A percentile compares a stretch with the other conserved stretches of the same genome.
These are phyloP conservation scores for Cordyceps tenuipes DNA, from an alignment of 2,329 filamentous ascomycete species.

Conservation along the genomic window DNA sequence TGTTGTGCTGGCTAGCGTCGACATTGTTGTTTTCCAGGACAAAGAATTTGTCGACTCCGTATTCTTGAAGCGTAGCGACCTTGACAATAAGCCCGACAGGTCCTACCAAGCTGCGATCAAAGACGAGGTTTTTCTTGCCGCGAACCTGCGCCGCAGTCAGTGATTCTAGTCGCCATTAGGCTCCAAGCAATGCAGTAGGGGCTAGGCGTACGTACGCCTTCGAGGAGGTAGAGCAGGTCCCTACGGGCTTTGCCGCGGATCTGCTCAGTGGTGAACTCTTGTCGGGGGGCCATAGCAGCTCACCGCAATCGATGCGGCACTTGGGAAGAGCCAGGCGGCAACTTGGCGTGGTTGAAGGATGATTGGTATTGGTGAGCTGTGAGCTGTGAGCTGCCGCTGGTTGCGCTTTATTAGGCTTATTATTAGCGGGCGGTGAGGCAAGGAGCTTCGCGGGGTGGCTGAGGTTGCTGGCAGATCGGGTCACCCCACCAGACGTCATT, in stretches of 20 bases:
- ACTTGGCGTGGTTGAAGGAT: conserved; percentile 7
- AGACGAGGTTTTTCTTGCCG: conserved; percentile 96
- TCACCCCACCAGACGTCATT: conserved; percentile 9
- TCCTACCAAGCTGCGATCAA: conserved; percentile 84
- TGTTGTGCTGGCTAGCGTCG: conserved; percentile 88
- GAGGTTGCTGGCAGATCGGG: neutral
- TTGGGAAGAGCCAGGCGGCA: conserved; percentile 15
- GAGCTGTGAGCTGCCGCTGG: neutral
- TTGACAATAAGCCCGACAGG: conserved; percentile 88
- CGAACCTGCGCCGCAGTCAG: conserved; percentile 57
- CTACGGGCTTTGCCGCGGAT: conserved; percentile 76
- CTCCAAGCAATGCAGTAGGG: conserved; percentile 3
- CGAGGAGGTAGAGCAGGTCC: conserved; percentile 82
- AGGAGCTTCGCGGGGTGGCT: conserved; percentile 4
- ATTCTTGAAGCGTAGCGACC: conserved; percentile 90
- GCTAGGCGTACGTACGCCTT: conserved; percentile 68
- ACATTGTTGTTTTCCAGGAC: conserved; percentile 93
- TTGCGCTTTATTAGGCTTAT: too few relatives aligned
- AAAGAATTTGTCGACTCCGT: conserved; percentile 96
- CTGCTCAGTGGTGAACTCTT: conserved; percentile 64
- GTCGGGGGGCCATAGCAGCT: conserved; percentile 60
- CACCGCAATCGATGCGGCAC: conserved; percentile 26
- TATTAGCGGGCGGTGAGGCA: conserved; percentile 11
- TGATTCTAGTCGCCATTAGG: conserved; percentile 5
- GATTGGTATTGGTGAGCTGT: neutral